Conservation (phyloP, 257 asterid genomes). For the Euphrasia confusa region DNA sequence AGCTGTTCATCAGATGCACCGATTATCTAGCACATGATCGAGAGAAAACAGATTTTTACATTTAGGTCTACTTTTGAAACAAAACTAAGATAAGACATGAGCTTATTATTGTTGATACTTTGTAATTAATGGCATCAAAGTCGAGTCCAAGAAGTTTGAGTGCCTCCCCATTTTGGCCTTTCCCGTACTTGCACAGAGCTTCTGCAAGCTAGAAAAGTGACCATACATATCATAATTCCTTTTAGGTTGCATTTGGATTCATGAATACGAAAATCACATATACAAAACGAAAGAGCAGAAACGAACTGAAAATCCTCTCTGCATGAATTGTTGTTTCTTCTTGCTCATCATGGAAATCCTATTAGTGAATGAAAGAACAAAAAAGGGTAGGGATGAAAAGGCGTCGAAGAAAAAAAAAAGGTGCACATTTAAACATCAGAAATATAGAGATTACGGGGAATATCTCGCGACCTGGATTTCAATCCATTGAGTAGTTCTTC, state of each 20-base stretch:
- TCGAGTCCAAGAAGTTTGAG: constrained; percentile 54
- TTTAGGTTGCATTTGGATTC: too few species aligned
- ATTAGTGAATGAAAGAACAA: background rate
- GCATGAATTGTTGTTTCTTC: constrained; percentile 68
- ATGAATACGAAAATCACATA: background rate
- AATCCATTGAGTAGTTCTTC: constrained; percentile 68
- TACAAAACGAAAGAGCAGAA: constrained; percentile 15
- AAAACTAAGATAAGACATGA: background rate
- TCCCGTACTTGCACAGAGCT: constrained; percentile 57
- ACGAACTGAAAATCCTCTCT: constrained; percentile 55
- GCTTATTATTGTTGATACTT: constrained; percentile 39
- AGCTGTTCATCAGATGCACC: constrained; percentile 98
- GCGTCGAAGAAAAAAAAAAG: background rate
- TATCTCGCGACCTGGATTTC: constrained; percentile 49
- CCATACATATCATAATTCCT: constrained; percentile 10
- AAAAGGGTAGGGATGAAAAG: background rate
- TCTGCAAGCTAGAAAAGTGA: constrained; percentile 74
- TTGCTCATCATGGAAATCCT: constrained; percentile 63
- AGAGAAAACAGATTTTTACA: constrained; percentile 4
- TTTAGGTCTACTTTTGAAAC: constrained; percentile 1
- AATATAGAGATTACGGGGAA: background rate
- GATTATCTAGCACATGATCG: constrained; percentile 46
- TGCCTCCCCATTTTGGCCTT: constrained; percentile 58
- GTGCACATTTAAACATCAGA: background rate
- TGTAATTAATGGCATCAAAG: constrained; percentile 54